Conservation (phyloP, 139 green algal genomes). For the Chlorella sp. region DNA sequence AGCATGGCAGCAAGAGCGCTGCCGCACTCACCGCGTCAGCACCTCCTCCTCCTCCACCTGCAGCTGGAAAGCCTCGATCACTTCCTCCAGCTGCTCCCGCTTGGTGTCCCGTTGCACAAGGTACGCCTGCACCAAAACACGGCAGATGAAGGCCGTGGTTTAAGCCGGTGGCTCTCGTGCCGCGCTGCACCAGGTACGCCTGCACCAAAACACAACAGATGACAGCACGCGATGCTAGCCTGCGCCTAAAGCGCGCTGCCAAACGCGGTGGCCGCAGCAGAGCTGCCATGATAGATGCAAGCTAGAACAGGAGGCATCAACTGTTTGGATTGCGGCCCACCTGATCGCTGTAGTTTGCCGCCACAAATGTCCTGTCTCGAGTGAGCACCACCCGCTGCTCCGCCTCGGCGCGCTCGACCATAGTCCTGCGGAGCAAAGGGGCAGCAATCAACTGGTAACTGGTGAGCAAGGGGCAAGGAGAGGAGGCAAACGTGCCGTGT, state of each 20-base stretch:
- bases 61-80: conserved; percentile 51
- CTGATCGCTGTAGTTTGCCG: conserved; percentile 23
- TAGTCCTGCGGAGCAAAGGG: conserved; percentile 9
- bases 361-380: conserved; percentile 50
- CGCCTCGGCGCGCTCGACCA: conserved; percentile 51
- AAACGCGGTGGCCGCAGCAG: no score
- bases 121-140: conserved; percentile 35
- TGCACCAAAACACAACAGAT: neutral
- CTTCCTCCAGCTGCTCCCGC: conserved; percentile 58
- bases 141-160: no score
- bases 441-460: no score
- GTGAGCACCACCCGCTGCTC: conserved; percentile 64
- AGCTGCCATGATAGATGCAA: no score
- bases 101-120: conserved; percentile 53
- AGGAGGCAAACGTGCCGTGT: no score
- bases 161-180: no score
- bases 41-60: conserved; percentile 25
- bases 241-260: no score
- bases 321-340: no score
- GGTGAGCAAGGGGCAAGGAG: no score
- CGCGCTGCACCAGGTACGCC: conserved; percentile 51
- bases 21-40: conserved; percentile 52
- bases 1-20: no score
- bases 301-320: no score
- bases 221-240: no score